Percentiles rank a stretch among this genome's conserved stretches.
Conservation (phyloP, 768 basidiomycete species). For the Leccinum fibrillosum region DNA sequence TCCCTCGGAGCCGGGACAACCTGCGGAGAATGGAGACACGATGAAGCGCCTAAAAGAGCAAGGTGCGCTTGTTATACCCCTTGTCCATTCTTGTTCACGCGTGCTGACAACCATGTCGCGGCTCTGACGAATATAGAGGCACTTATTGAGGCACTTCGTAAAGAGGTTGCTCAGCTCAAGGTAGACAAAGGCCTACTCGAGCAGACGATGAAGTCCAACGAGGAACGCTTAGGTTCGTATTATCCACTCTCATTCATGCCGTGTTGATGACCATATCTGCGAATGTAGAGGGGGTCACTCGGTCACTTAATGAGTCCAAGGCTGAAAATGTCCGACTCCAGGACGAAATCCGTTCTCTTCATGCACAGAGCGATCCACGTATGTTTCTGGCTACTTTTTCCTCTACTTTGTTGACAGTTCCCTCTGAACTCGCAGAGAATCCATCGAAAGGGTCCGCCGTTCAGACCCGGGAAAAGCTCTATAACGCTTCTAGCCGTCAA, state of each 20-base stretch:
- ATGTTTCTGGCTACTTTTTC: background rate
- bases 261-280: too few relatives aligned
- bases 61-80: background rate
- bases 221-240: background rate
- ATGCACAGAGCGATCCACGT: background rate
- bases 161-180: background rate
- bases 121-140: background rate
- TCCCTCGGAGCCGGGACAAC: background rate
- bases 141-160: background rate
- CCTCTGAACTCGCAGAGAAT: background rate
- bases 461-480: background rate
- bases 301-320: too few relatives aligned
- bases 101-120: too few relatives aligned
- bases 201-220: background rate
- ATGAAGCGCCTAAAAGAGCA: background rate
- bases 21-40: background rate
- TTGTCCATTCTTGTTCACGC: too few relatives aligned
- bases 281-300: too few relatives aligned
- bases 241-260: too few relatives aligned
- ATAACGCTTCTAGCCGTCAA: background rate
- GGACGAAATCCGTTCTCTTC: background rate
- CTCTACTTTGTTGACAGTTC: background rate
- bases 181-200: background rate
- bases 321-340: too few relatives aligned
- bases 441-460: too few relatives aligned